Conservation (phyloP, 2,329 filamentous ascomycete genomes). For the Fusarium newnesense region DNA sequence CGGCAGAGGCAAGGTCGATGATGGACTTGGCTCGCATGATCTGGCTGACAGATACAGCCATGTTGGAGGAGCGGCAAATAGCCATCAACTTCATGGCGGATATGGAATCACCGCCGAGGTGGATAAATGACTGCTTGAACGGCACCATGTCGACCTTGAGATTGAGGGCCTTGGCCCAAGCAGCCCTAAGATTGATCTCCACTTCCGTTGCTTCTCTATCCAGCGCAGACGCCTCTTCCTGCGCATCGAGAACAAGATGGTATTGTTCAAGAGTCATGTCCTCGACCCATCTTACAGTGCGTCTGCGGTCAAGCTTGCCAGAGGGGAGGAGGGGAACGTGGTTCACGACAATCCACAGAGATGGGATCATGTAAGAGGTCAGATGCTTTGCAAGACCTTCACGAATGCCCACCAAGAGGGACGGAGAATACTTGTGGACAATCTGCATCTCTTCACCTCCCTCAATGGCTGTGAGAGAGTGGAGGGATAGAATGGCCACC, state of each 20-base stretch:
- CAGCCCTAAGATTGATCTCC: conserved; percentile 18
- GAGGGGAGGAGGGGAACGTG: conserved; percentile 25
- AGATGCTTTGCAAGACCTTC: conserved; percentile 10
- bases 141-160: conserved; percentile 8
- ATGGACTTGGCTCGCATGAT: conserved; percentile 39
- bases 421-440: not conserved
- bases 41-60: conserved; percentile 28
- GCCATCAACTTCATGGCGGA: conserved; percentile 39
- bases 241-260: conserved; percentile 1
- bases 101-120: conserved; percentile 35
- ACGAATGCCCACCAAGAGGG: conserved; percentile 6
- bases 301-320: conserved; percentile 29
- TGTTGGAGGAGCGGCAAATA: conserved; percentile 21
- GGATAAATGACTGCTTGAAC: conserved; percentile 32
- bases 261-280: conserved; percentile 12
- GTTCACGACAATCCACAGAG: conserved; percentile 19
- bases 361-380: conserved; percentile 34
- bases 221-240: conserved; percentile 14
- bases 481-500: conserved; percentile 14
- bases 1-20: conserved; percentile 28
- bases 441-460: conserved; percentile 4
- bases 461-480: not conserved
- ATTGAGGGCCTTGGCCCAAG: conserved; percentile 24
- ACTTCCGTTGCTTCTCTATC: conserved; percentile 9
- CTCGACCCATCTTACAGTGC: conserved; percentile 4